A percentile compares a stretch with the other conserved stretches of the same genome.
phyloP scores from a whole-genome alignment of 2,329 filamentous ascomycete genomes.

The Thelonectria discophora region DNA sequence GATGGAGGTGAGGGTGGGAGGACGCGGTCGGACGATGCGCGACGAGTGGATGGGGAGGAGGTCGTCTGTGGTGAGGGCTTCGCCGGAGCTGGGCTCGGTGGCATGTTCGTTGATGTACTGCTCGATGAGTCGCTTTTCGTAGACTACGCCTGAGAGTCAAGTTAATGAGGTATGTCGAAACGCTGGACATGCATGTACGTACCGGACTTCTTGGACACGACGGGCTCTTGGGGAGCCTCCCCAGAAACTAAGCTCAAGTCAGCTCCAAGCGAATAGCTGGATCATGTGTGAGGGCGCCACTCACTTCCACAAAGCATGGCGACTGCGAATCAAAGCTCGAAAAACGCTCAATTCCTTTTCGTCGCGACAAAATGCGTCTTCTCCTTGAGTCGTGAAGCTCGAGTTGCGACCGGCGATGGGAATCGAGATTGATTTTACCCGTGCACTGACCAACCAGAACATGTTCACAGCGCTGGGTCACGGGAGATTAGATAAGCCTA shows the following conservation, averaged over 20 bases:
- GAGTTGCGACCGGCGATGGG: constrained; percentile 38
- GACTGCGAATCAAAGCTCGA: constrained; percentile 42
- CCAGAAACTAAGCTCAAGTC: constrained; percentile 76
- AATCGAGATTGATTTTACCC: constrained; percentile 47
- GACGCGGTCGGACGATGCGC: constrained; percentile 85
- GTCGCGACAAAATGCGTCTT: constrained; percentile 34
- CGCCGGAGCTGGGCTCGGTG: constrained; percentile 89
- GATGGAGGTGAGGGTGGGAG: constrained; percentile 94
- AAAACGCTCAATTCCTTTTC: constrained; percentile 44
- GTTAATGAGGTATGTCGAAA: neutral
- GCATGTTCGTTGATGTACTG: constrained; percentile 93
- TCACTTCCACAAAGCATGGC: constrained; percentile 61
- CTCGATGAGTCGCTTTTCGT: constrained; percentile 94
- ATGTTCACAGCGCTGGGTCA: constrained; percentile 34
- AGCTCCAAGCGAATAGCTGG: constrained; percentile 22
- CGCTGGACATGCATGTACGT: constrained; percentile 47
- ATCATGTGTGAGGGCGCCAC: constrained; percentile 23
- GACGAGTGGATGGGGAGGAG: constrained; percentile 87
- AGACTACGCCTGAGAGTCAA: constrained; percentile 75
- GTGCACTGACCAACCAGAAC: constrained; percentile 42
- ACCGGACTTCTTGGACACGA: constrained; percentile 95
- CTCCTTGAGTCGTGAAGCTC: constrained; percentile 34
- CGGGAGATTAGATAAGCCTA: constrained; percentile 44
- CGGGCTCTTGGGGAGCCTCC: constrained; percentile 93
- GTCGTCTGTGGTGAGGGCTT: constrained; percentile 84